Evolutionary conservation across 768 basidiomycete species (phyloP).

Genomic region (Obba rivulosa): DNA sequence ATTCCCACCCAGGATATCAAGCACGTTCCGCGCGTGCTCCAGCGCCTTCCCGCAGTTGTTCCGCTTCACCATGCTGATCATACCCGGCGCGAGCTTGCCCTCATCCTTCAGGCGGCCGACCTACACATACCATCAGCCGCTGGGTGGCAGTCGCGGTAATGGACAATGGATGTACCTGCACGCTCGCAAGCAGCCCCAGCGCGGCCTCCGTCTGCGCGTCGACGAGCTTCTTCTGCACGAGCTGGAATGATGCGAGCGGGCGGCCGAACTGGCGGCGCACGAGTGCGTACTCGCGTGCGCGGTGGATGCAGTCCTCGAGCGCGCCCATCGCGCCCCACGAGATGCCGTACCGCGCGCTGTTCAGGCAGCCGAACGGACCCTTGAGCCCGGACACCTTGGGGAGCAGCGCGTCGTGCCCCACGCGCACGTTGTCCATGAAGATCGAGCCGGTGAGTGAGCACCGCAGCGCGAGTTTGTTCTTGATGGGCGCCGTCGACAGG

Average conservation of each 20-base stretch:
- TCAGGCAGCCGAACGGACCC: constrained; percentile 88
- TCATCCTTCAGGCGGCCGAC: constrained; percentile 81
- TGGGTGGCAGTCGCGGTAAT: background rate
- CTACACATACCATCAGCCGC: constrained; percentile 7
- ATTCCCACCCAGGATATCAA: constrained; percentile 94
- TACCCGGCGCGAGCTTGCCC: constrained; percentile 73
- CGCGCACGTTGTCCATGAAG: constrained; percentile 87
- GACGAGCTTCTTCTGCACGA: constrained; percentile 96
- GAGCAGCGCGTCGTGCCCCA: constrained; percentile 69
- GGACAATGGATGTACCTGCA: constrained; percentile 60
- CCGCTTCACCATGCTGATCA: constrained; percentile 92
- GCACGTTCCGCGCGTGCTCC: constrained; percentile 68
- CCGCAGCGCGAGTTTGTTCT: constrained; percentile 89
- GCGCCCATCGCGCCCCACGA: constrained; percentile 97
- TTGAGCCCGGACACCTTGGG: constrained; percentile 74
- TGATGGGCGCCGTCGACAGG: constrained; percentile 79
- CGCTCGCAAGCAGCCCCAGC: constrained; percentile 68
- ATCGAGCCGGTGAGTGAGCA: constrained; percentile 82
- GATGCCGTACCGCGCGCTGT: constrained; percentile 86
- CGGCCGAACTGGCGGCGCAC: constrained; percentile 88
- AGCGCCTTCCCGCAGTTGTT: constrained; percentile 96
- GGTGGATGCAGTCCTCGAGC: constrained; percentile 82
- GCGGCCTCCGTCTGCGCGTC: constrained; percentile 87
- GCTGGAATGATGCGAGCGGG: constrained; percentile 91
- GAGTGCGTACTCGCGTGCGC: constrained; percentile 77